Percentiles rank a stretch among this genome's conserved stretches.
Conservation (phyloP, 1,284 basidiomycete genomes). For the Trichosporon ovoides region DNA sequence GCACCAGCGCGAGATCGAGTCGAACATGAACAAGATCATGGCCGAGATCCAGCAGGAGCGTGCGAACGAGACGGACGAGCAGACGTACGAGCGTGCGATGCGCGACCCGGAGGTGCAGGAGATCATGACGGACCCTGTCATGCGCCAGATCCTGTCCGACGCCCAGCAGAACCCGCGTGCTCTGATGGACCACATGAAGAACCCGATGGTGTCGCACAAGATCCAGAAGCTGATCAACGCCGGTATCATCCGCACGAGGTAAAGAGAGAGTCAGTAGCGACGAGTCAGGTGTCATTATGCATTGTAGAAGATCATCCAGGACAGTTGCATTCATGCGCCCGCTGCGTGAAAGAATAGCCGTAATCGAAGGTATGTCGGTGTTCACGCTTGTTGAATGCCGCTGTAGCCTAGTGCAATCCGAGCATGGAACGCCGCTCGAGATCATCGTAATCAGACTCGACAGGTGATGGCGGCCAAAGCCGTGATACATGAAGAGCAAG, state of each 20-base stretch:
- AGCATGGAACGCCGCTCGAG: no score
- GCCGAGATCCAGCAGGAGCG: constrained; percentile 75
- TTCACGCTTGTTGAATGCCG: no score
- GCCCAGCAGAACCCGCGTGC: constrained; percentile 85
- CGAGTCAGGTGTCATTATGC: background rate
- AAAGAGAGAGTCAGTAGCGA: background rate
- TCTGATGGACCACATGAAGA: constrained; percentile 96
- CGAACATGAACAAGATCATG: constrained; percentile 72
- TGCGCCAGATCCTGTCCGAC: constrained; percentile 92
- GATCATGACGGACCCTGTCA: constrained; percentile 56
- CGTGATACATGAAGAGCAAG: no score
- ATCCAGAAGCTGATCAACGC: constrained; percentile 83
- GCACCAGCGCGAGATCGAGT: constrained; percentile 72
- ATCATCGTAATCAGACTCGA: no score
- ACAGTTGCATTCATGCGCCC: no score
- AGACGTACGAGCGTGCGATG: constrained; percentile 91
- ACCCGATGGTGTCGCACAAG: constrained; percentile 56
- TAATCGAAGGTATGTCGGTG: no score
- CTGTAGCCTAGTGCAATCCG: no score
- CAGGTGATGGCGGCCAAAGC: no score
- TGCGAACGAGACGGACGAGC: constrained; percentile 82
- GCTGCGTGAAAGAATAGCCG: no score
- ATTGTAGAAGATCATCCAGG: background rate
- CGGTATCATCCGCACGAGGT: constrained; percentile 66
- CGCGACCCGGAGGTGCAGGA: constrained; percentile 89